Percentiles rank a stretch among this genome's conserved stretches.
Evolutionary conservation across 169 alveolate genomes (phyloP).

Genomic region (Babesia gibsoni): DNA sequence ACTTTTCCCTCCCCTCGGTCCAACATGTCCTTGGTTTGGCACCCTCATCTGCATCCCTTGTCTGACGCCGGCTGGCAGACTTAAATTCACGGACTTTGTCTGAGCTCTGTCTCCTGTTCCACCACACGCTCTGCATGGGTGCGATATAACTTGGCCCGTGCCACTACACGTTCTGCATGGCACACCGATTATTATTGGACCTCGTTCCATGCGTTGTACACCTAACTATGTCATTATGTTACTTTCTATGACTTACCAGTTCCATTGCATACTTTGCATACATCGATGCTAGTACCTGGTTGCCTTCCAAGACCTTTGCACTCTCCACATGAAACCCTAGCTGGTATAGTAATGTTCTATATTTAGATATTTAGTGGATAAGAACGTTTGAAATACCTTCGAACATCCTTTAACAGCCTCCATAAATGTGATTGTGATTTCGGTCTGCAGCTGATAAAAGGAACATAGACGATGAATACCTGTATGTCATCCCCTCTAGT

Average conservation of each 20-base stretch:
- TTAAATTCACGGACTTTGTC: slow-evolving; percentile 75
- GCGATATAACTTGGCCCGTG: slow-evolving; percentile 76
- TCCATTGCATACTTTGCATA: slow-evolving; percentile 81
- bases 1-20: slow-evolving; percentile 80
- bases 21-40: slow-evolving; percentile 84
- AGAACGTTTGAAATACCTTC: slow-evolving; percentile 34
- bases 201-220: slow-evolving; percentile 80
- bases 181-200: slow-evolving; percentile 81
- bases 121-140: slow-evolving; percentile 80
- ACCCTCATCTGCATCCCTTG: slow-evolving; percentile 83
- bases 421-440: slow-evolving; percentile 77
- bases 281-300: slow-evolving; percentile 69
- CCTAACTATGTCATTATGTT: slow-evolving; percentile 22
- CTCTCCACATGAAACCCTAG: slow-evolving; percentile 75
- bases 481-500: slow-evolving; percentile 79
- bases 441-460: slow-evolving; percentile 42
- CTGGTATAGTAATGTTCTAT: slow-evolving; percentile 71
- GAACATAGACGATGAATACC: neutral
- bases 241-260: slow-evolving; percentile 65
- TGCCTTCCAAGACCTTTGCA: slow-evolving; percentile 81
- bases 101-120: slow-evolving; percentile 81
- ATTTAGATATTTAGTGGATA: neutral
- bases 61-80: slow-evolving; percentile 79
- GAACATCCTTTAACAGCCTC: slow-evolving; percentile 84
- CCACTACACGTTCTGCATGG: slow-evolving; percentile 87